Evolutionary conservation across 345 rosid species (phyloP).

Genomic region (Passiflora organensis): DNA sequence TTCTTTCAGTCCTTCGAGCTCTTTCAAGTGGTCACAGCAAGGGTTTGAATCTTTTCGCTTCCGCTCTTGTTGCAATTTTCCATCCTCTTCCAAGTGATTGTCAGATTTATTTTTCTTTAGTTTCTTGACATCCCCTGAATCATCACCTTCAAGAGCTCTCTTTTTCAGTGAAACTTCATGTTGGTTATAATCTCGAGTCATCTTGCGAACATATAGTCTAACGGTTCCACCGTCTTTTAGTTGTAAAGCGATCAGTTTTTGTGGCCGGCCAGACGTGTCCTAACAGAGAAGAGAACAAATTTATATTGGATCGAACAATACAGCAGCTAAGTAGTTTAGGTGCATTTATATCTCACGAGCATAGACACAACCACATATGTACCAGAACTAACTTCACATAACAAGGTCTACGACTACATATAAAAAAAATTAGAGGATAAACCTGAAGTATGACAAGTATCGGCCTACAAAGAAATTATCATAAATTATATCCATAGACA

Average conservation of each 20-base stretch:
- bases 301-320: not conserved
- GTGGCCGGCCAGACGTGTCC: slow-evolving; percentile 61
- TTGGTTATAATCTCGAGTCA: slow-evolving; percentile 23
- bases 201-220: slow-evolving; percentile 51
- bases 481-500: not conserved
- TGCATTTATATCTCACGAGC: no score
- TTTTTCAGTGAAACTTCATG: slow-evolving; percentile 27
- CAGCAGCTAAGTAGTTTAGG: no score
- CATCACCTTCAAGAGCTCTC: slow-evolving; percentile 32
- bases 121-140: slow-evolving; percentile 31
- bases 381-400: no score
- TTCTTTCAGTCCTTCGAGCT: slow-evolving; percentile 18
- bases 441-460: no score
- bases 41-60: slow-evolving; percentile 1
- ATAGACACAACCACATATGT: no score
- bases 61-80: slow-evolving; percentile 6
- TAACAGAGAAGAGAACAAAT: slow-evolving; percentile 26
- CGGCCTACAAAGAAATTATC: no score
- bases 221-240: slow-evolving; percentile 32
- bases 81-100: slow-evolving; percentile 17
- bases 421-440: not conserved
- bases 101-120: slow-evolving; percentile 14
- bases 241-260: slow-evolving; percentile 43
- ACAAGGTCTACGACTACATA: not conserved
- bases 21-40: slow-evolving; percentile 24